Evolutionary conservation across 345 rosid genomes (phyloP).

Genomic region (Conringia planisiliqua): DNA sequence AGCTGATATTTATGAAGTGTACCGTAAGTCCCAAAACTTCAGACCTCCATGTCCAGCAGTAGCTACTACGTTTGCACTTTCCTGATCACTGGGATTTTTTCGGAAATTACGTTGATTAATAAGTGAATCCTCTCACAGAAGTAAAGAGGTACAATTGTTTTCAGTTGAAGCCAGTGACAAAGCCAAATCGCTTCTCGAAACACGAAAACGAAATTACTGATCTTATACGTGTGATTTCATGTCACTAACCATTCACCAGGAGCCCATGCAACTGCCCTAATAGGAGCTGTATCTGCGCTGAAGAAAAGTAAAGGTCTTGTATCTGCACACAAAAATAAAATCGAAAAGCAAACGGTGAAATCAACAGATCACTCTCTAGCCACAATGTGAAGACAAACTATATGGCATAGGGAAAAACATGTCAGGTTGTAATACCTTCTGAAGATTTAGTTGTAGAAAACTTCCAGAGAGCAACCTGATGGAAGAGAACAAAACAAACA

Average conservation of each 20-base stretch:
- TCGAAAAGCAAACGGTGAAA: not conserved
- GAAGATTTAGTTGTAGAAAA: constrained; percentile 48
- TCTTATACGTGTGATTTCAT: not conserved
- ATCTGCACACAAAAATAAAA: constrained; percentile 50
- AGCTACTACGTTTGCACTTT: constrained; percentile 57
- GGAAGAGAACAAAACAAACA: not conserved
- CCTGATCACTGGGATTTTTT: constrained; percentile 51
- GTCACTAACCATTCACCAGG: constrained; percentile 63
- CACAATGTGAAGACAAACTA: constrained; percentile 1
- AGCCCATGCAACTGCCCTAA: constrained; percentile 91
- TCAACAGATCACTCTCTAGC: not conserved
- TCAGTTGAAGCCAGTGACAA: not conserved
- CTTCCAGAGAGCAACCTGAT: constrained; percentile 96
- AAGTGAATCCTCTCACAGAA: not conserved
- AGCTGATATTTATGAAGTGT: constrained; percentile 16
- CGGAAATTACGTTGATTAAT: not conserved
- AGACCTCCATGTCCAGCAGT: constrained; percentile 86
- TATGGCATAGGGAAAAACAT: constrained; percentile 4
- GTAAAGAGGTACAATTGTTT: not conserved
- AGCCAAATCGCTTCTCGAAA: not conserved
- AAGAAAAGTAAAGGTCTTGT: constrained; percentile 81
- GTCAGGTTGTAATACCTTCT: constrained; percentile 45
- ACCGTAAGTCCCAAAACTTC: constrained; percentile 97
- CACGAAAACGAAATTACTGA: not conserved
- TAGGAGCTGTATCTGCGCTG: constrained; percentile 77